A percentile compares a stretch with the other conserved stretches of the same genome.
phyloP scores from a whole-genome alignment of 2,329 filamentous ascomycete species.

The Colletotrichum sp. region DNA sequence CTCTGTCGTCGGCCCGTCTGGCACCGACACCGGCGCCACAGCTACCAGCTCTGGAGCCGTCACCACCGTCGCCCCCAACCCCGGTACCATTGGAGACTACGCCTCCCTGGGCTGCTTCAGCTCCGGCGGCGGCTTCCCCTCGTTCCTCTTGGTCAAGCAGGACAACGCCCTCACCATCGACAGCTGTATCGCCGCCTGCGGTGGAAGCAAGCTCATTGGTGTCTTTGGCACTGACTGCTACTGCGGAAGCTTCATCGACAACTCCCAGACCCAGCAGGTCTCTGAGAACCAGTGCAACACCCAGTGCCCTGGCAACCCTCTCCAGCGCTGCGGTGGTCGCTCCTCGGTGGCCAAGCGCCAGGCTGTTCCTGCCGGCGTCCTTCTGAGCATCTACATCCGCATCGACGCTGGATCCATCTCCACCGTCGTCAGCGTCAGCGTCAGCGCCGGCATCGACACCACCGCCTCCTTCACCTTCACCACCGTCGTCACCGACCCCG shows the following conservation, averaged over 20 bases:
- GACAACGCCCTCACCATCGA: conserved; percentile 30
- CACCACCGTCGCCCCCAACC: conserved; percentile 11
- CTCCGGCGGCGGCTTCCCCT: conserved; percentile 25
- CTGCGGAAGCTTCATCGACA: conserved; percentile 28
- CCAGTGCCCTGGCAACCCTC: conserved; percentile 30
- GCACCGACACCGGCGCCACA: background rate
- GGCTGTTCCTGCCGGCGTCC: background rate
- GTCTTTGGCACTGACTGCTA: conserved; percentile 31
- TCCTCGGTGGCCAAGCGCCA: background rate
- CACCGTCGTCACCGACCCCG: background rate
- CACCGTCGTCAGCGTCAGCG: background rate
- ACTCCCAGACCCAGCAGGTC: conserved; percentile 4
- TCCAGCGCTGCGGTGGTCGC: conserved; percentile 30
- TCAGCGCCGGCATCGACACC: background rate
- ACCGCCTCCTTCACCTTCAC: background rate
- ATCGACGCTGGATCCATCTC: background rate
- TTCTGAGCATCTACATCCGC: conserved; percentile 5
- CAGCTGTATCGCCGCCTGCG: conserved; percentile 28
- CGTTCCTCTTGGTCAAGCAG: conserved; percentile 22
- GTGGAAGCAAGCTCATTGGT: conserved; percentile 27
- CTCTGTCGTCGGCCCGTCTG: background rate
- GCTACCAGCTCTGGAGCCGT: background rate
- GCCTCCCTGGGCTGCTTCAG: conserved; percentile 30
- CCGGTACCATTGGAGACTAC: conserved; percentile 25
- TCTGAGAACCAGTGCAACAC: conserved; percentile 27